Percentiles rank a stretch among this genome's conserved stretches.
Evolutionary conservation across 306 rosid species (phyloP).

Genomic region (Vigna mungo): DNA sequence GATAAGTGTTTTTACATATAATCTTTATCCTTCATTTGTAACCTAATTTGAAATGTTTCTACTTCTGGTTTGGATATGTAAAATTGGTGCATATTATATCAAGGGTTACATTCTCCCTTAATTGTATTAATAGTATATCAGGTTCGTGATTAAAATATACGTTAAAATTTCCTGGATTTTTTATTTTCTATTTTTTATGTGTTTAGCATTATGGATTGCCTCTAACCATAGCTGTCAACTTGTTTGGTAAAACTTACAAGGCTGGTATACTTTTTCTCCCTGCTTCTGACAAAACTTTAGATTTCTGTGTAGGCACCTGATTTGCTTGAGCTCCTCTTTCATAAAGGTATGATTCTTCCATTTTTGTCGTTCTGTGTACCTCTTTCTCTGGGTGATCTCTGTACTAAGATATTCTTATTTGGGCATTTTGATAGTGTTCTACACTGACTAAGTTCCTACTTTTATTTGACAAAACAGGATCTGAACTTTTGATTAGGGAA

Average conservation of each 20-base stretch:
- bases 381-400: conserved; percentile 20
- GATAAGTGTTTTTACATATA: conserved; percentile 7
- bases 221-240: conserved; percentile 17
- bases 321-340: conserved; percentile 77
- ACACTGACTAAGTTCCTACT: conserved; percentile 34
- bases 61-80: conserved; percentile 30
- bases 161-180: not conserved
- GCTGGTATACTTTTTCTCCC: conserved; percentile 24
- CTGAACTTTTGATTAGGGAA: conserved; percentile 70
- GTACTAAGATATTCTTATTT: conserved; percentile 2
- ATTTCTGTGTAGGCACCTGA: conserved; percentile 81
- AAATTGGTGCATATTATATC: conserved; percentile 22
- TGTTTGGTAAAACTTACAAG: conserved; percentile 30
- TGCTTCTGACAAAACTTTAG: conserved; percentile 48
- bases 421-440: conserved; percentile 25
- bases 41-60: conserved; percentile 8
- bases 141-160: not conserved
- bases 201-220: not conserved
- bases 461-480: conserved; percentile 58
- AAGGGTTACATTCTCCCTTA: conserved; percentile 3
- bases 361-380: conserved; percentile 30
- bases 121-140: conserved; percentile 2
- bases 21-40: not conserved
- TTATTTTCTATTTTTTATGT: no score
- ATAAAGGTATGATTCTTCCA: conserved; percentile 59